Evolutionary conservation across 2,329 filamentous ascomycete genomes (phyloP), one percentile per base, ranked within the genome.

Genomic region (Chrysoporthe puriensis): DNA sequence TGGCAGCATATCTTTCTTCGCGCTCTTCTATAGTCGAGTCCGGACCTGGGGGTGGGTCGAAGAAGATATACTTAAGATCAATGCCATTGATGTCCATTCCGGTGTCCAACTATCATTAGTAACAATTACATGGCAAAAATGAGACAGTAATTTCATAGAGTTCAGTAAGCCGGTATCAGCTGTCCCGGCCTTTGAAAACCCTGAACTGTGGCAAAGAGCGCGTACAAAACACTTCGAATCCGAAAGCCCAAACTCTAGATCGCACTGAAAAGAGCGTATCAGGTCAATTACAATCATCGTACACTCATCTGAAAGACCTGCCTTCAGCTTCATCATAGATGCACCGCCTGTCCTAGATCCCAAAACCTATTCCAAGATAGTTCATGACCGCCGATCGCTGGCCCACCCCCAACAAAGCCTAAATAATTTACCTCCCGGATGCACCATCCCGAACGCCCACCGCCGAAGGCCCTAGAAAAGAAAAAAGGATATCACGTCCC

Each of bases 211-310:
- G 32, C 26, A 54, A 7, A 13, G 50, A 54, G 1, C 21, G 26
- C 50, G 32, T 9, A 5, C 32, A 7, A 54, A 13, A 9, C 14
- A 34, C 13, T 7, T 14, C 26, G 4, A 32, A 32, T 16, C 34
- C 9, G 26, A 32, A 54, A 34, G 50, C 16, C 50, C 50, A 54
- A 34, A 54, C 50, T 16, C 21, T 54, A 43, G 14, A 42, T 42
- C 44, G 40, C 14, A 43, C 44, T 60, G 57, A 8, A 43, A 43
- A 3, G 40, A 60, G 57, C 57, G 21, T 43, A 21, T 60, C 36
- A 44, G n/a, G 36, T 60, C 57, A 60, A 43, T 44, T 60, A 26
- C 14, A 40, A 42, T 60, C 32, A 60, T 60, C 57, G 36, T 60
- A 60, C 57, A 60, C 40, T 26, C 57, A 40, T 58, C 50, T 34